A percentile compares a stretch with the other conserved stretches of the same genome.
Evolutionary conservation across 768 basidiomycete species (phyloP).

Genomic region (Leccinellum albellum): DNA sequence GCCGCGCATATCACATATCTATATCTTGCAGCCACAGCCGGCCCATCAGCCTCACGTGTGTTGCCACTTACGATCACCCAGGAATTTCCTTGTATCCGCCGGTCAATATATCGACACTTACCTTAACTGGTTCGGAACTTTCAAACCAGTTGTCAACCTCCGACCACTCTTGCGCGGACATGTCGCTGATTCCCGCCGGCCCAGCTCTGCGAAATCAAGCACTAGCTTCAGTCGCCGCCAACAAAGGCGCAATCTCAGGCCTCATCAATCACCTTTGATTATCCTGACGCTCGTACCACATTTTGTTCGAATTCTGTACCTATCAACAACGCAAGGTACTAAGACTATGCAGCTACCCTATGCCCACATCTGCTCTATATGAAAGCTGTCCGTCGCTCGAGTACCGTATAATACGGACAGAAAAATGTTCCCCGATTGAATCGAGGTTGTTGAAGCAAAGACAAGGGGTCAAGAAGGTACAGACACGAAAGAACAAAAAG

Average conservation of each 20-base stretch:
- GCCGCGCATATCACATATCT: not conserved
- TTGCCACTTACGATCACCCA: too few species aligned
- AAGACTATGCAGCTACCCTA: not conserved
- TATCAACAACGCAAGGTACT: not conserved
- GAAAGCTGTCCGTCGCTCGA: not conserved
- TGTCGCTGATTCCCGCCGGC: too few species aligned
- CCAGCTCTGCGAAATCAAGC: too few species aligned
- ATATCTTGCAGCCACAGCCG: not conserved
- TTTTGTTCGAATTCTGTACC: not conserved
- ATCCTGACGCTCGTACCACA: not conserved
- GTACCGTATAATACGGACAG: not conserved
- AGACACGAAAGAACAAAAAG: slow-evolving; percentile 4
- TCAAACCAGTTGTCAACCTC: too few species aligned
- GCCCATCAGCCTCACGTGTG: too few species aligned
- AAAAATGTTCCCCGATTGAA: slow-evolving; percentile 9
- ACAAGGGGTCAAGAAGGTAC: slow-evolving; percentile 19
- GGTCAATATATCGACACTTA: too few species aligned
- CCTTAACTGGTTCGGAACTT: too few species aligned
- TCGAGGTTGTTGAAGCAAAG: slow-evolving; percentile 6
- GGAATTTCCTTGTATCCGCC: too few species aligned
- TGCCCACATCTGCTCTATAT: not conserved
- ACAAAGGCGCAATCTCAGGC: too few species aligned
- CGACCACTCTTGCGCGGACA: too few species aligned
- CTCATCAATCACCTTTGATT: too few species aligned
- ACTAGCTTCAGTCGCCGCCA: too few species aligned